A percentile compares a stretch with the other conserved stretches of the same genome.
Evolutionary conservation across 1,284 basidiomycete species (phyloP).

Genomic region (Fomitopsis betulina): DNA sequence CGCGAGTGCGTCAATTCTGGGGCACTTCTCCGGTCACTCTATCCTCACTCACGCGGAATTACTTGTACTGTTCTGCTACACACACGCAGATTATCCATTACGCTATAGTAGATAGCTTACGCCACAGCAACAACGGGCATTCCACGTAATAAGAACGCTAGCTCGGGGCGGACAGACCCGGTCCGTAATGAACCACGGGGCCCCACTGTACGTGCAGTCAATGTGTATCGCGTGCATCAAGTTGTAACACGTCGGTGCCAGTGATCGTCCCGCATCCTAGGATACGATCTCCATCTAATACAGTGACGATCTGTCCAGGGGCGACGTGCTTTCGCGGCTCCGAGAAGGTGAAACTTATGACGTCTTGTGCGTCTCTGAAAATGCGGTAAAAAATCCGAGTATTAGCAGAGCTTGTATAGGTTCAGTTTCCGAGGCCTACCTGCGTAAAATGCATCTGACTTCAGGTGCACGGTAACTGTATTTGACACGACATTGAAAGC

Average conservation of each 20-base stretch:
- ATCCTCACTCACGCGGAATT: neutral
- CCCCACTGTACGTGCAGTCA: neutral
- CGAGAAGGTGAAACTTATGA: conserved; percentile 46
- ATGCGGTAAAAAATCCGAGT: neutral
- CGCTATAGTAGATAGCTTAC: neutral
- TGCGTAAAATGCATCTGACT: conserved; percentile 42
- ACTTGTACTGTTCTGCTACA: neutral
- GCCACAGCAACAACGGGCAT: neutral
- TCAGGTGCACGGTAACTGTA: conserved; percentile 69
- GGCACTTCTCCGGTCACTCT: neutral
- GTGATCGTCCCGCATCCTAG: conserved; percentile 78
- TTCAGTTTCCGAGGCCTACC: conserved; percentile 18
- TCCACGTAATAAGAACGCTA: neutral
- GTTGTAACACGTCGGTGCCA: neutral
- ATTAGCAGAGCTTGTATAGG: neutral
- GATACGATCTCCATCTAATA: conserved; percentile 78
- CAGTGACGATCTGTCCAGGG: conserved; percentile 72
- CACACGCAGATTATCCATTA: neutral
- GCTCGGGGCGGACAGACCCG: neutral
- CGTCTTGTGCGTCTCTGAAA: conserved; percentile 5
- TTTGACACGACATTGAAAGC: conserved; percentile 54
- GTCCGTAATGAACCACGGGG: neutral
- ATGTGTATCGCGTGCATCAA: neutral
- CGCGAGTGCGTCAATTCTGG: neutral
- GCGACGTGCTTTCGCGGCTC: conserved; percentile 69